Base-by-base conservation (phyloP, 306 rosid genomes). In the Sicyos edulis region DNA sequence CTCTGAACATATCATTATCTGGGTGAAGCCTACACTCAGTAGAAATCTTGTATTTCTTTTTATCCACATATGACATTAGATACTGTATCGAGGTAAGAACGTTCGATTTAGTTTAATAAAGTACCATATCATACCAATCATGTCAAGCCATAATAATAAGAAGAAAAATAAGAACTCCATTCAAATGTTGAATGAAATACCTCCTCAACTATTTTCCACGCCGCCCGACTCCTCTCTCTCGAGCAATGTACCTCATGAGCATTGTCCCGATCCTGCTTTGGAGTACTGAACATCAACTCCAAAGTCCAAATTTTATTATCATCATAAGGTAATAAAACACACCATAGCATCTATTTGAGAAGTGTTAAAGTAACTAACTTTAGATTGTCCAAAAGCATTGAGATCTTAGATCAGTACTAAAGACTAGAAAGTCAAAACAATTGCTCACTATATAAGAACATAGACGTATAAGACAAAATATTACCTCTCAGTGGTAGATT, bases 181-280 rank as follows among this genome's bases (percentile, higher is more conserved):
- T 26, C 29, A 26, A 26, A 26, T 26, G 29, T 26, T 26, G 29
- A 26, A 26, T 26, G 29, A 26, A 60, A 73, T 80, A 88, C 98
- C 89, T 91, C 82, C 75, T 86, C 91, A 19, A 86, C 85, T 53
- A 88, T 80, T 80, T 87, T 81, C 93, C 87, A 75, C 4, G 96
- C 96, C 20, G 85, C 88, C 80, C 92, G 79, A 69, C 96, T 93
- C 80, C 99, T 93, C 75, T 88, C 96, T 81, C 99, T 81, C 32
- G 99, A 93, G 82, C 99, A 93, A 71, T 78, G 96, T 42, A 93
- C 83, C 81, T 84, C 95, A 29, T 66, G 84, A 82, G 63, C 83
- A 76, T 22, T 77, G 80, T 75, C 84, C 88, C 42, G 70, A 76
- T 55, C 79, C 89, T 69, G 87, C 60, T 80, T 67, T 56, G 72